Conservation (phyloP, 140 eudicot genomes). For the Oenanthe javanica region DNA sequence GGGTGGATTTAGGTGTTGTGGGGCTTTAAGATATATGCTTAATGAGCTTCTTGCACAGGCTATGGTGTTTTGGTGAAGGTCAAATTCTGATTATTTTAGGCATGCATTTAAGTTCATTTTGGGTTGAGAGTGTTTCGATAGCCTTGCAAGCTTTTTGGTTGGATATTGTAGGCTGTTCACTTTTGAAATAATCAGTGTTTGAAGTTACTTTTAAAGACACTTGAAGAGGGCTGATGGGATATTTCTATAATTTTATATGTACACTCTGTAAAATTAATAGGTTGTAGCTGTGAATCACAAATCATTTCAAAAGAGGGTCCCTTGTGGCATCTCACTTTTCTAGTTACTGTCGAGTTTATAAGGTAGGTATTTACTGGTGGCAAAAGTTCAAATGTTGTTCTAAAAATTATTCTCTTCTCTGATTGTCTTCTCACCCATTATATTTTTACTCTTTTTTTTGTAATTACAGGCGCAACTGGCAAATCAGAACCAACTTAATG, state of each 20-base stretch:
- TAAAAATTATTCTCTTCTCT: background rate
- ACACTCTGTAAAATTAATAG: background rate
- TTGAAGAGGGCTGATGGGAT: background rate
- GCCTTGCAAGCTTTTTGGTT: background rate
- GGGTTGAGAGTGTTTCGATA: background rate
- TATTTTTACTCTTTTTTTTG: background rate
- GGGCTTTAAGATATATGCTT: background rate
- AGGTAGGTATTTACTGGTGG: background rate
- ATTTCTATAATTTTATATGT: background rate
- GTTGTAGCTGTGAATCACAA: background rate
- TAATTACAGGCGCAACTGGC: constrained; percentile 72
- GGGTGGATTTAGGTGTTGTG: background rate
- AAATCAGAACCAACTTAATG: constrained; percentile 76
- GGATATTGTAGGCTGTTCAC: background rate
- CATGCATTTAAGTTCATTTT: background rate
- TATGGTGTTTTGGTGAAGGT: background rate
- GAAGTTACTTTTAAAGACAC: background rate
- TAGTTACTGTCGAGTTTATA: background rate
- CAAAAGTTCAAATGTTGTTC: background rate
- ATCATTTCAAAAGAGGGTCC: background rate
- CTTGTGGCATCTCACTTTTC: background rate
- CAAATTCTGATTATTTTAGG: background rate
- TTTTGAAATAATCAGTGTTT: background rate
- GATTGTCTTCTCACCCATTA: background rate
- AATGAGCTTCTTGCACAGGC: background rate